Conservation (phyloP, 441 rosid species). For the Gossypium schwendimanii region DNA sequence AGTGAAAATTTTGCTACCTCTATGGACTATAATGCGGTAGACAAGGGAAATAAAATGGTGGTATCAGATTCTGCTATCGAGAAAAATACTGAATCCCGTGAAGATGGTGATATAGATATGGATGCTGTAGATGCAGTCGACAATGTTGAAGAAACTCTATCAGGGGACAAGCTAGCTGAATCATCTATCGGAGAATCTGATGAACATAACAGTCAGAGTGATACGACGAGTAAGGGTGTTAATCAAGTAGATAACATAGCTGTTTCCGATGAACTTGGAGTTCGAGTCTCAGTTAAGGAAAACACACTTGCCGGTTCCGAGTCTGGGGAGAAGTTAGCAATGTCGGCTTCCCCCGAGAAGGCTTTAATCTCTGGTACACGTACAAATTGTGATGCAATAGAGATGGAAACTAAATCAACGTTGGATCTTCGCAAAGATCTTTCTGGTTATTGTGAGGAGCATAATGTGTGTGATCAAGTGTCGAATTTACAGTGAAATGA, state of each 20-base stretch:
- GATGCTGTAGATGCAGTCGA: conserved; percentile 7
- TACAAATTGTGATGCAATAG: not conserved
- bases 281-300: conserved; percentile 17
- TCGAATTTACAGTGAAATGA: not conserved
- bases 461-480: conserved; percentile 3
- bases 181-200: conserved; percentile 15
- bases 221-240: not conserved
- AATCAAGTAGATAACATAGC: not conserved
- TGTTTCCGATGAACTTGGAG: conserved; percentile 21
- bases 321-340: conserved; percentile 14
- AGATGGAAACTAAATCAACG: conserved; percentile 7
- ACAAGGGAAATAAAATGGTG: conserved; percentile 17
- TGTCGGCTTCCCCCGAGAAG: conserved; percentile 11
- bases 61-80: conserved; percentile 15
- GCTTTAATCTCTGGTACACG: conserved; percentile 17
- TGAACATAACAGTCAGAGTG: conserved; percentile 18
- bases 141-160: conserved; percentile 5
- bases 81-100: conserved; percentile 8
- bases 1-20: conserved; percentile 11
- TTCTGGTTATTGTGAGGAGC: conserved; percentile 16
- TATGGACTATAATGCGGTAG: not conserved
- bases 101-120: conserved; percentile 16
- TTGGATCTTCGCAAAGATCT: not conserved
- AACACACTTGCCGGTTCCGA: conserved; percentile 12
- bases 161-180: conserved; percentile 14